phyloP scores from a whole-genome alignment of 768 basidiomycete species.

The Phanerochaete sordida region DNA sequence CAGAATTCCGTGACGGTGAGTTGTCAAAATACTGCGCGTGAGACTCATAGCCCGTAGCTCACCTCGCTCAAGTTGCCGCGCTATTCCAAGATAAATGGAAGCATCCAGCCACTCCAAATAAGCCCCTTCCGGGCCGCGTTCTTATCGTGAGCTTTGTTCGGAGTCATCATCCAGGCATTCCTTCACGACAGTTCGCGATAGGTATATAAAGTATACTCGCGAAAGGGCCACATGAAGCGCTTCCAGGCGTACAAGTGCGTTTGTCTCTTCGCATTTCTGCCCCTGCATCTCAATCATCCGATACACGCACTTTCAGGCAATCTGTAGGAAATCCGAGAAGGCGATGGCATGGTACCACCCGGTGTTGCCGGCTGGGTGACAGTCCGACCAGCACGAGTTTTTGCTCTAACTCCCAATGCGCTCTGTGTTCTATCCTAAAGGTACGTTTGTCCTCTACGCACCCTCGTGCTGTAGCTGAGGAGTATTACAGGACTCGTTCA shows the following conservation, averaged over 20 bases:
- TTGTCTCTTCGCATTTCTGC: no score
- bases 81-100: not conserved
- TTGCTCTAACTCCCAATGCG: not conserved
- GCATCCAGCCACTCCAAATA: not conserved
- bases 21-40: no score
- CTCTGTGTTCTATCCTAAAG: not conserved
- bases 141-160: not conserved
- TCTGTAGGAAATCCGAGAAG: constrained; percentile 16
- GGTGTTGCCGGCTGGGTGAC: constrained; percentile 21
- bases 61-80: not conserved
- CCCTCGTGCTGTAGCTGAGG: not conserved
- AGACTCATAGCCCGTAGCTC: no score
- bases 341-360: constrained; percentile 24
- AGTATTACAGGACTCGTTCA: constrained; percentile 13
- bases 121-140: not conserved
- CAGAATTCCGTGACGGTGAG: no score
- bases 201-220: not conserved
- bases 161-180: no score
- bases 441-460: not conserved
- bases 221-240: constrained; percentile 2
- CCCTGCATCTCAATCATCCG: no score
- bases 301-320: not conserved
- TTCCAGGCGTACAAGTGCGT: constrained; percentile 10
- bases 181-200: no score
- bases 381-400: not conserved